Evolutionary conservation across 768 basidiomycete species (phyloP).

Genomic region (Clavulina sp.): DNA sequence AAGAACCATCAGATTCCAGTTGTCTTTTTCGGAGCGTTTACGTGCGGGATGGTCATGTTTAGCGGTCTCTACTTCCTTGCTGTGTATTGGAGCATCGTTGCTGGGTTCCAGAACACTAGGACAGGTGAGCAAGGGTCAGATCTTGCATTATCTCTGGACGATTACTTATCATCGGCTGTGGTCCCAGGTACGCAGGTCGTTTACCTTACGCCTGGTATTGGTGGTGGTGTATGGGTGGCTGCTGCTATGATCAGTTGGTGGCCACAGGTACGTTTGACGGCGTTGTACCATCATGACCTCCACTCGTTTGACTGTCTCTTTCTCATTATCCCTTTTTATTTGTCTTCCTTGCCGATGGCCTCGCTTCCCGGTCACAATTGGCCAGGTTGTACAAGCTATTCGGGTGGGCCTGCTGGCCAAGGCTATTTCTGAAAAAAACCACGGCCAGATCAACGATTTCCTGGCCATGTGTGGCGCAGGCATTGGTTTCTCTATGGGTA

Average conservation of each 20-base stretch:
- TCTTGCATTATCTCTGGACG: too few species aligned
- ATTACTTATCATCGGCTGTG: too few species aligned
- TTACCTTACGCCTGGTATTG: constrained; percentile 31
- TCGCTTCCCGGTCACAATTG: background rate
- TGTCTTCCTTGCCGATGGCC: too few species aligned
- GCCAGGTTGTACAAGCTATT: background rate
- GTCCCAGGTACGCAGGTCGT: constrained; percentile 34
- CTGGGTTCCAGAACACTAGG: constrained; percentile 21
- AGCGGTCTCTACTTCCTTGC: constrained; percentile 37
- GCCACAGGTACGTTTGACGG: background rate
- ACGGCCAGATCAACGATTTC: background rate
- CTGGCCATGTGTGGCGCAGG: background rate
- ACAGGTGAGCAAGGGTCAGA: constrained; percentile 34
- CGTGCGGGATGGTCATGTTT: constrained; percentile 29
- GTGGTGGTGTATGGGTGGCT: background rate
- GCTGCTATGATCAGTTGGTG: constrained; percentile 15
- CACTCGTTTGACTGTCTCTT: background rate
- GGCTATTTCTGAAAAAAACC: background rate
- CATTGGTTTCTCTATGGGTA: background rate
- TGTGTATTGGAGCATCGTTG: constrained; percentile 32
- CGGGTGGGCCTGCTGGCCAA: background rate
- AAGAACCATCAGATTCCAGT: constrained; percentile 16
- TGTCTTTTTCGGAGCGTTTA: constrained; percentile 24
- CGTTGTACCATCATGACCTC: background rate
- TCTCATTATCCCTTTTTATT: too few species aligned